phyloP scores from a whole-genome alignment of 202 grass and related monocot genomes.

The Panicum virgatum region DNA sequence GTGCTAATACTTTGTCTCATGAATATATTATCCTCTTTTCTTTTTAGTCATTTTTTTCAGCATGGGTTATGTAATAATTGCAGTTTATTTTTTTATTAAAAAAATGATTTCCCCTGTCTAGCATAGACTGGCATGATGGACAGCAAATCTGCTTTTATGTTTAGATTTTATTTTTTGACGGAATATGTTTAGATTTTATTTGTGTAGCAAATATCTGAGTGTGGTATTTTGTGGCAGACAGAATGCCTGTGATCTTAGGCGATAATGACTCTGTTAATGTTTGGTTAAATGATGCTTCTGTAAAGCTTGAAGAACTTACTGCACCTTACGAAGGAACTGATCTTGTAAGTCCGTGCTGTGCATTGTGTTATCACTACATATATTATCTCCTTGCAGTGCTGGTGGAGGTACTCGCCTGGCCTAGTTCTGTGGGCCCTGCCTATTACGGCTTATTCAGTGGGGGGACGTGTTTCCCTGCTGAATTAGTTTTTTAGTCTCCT shows the following conservation, averaged over 20 bases:
- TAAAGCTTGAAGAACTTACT: conserved; percentile 78
- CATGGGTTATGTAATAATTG: not conserved
- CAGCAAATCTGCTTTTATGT: not conserved
- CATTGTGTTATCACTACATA: not conserved
- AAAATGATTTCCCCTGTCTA: not conserved
- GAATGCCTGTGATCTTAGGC: conserved; percentile 89
- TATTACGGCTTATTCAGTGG: not conserved
- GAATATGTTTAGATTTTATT: conserved; percentile 9
- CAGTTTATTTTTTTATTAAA: not conserved
- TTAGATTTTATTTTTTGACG: too few relatives aligned
- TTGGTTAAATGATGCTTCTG: conserved; percentile 64
- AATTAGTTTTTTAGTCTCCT: not conserved
- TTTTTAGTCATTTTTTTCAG: not conserved
- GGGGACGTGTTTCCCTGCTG: not conserved
- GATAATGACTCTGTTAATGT: conserved; percentile 48
- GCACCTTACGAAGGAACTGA: conserved; percentile 80
- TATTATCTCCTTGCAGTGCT: not conserved
- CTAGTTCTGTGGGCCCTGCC: not conserved
- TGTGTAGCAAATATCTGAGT: conserved; percentile 20
- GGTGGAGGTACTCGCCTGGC: not conserved
- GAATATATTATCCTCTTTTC: not conserved
- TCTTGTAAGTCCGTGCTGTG: conserved; percentile 55
- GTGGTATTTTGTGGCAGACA: conserved; percentile 60
- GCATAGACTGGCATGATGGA: not conserved
- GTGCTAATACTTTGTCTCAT: not conserved